These are phyloP conservation scores for Rhodotorula diobovata DNA, from an alignment of 768 basidiomycete genomes.

Conservation along the genomic window DNA sequence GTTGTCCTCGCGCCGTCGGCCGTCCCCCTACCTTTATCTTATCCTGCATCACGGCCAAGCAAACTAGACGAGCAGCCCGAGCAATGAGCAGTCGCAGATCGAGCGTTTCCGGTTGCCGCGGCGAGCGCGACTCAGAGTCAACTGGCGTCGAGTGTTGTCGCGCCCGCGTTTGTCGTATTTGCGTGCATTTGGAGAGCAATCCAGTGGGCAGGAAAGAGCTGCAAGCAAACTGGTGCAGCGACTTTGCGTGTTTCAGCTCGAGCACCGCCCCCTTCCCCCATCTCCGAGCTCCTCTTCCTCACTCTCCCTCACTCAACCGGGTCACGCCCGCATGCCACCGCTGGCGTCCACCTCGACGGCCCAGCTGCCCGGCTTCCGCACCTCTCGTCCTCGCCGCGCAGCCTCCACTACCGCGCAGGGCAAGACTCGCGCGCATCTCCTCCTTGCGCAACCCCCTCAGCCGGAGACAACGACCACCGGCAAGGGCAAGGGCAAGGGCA, in stretches of 20 bases:
- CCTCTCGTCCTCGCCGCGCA: neutral
- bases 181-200: too few species aligned
- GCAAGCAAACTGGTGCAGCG: too few species aligned
- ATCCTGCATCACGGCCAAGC: neutral
- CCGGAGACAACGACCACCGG: too few species aligned
- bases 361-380: neutral
- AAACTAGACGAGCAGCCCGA: neutral
- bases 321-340: neutral
- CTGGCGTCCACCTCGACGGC: neutral
- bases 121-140: too few species aligned
- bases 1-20: conserved; percentile 8
- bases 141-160: too few species aligned
- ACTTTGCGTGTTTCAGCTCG: too few species aligned
- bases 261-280: neutral
- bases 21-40: neutral
- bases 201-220: too few species aligned
- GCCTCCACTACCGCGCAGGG: neutral
- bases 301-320: neutral
- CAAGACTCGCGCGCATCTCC: neutral
- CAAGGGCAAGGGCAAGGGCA: neutral
- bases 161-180: too few species aligned
- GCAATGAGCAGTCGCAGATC: neutral
- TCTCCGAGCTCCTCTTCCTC: neutral
- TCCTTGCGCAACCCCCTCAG: too few species aligned
- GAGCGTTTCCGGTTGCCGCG: too few species aligned